phyloP scores from a whole-genome alignment of 2,329 filamentous ascomycete species.

The Aspergillus texensis region DNA sequence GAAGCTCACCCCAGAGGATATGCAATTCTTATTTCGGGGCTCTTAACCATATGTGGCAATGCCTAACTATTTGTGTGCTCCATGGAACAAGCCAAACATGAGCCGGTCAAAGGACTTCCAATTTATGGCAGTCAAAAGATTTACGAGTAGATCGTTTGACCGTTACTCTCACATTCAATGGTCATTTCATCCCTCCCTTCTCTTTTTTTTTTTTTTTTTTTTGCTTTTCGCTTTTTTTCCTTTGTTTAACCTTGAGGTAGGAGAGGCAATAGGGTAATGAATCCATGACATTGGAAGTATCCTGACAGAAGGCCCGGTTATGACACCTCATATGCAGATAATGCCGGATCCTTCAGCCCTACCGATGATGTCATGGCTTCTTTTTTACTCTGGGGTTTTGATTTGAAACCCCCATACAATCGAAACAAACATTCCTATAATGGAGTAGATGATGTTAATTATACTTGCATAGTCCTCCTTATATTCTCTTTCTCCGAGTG shows the following conservation, averaged over 20 bases:
- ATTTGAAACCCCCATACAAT: neutral
- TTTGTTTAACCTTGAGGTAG: neutral
- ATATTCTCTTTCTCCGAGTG: neutral
- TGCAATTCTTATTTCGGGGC: conserved; percentile 94
- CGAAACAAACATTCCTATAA: neutral
- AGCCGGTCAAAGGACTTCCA: neutral
- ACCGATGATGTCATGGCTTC: neutral
- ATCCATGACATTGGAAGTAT: neutral
- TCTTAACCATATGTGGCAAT: neutral
- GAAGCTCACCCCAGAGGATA: conserved; percentile 83
- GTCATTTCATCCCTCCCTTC: neutral
- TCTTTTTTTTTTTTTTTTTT: neutral
- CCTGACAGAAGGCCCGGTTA: neutral
- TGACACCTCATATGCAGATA: conserved; percentile 1
- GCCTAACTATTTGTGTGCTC: neutral
- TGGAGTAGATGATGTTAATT: neutral
- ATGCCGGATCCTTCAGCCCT: neutral
- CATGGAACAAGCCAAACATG: neutral
- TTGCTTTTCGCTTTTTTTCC: neutral
- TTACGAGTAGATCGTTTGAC: neutral
- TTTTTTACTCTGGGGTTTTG: neutral
- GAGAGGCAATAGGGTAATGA: neutral
- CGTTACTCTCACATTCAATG: neutral
- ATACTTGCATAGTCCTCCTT: neutral
- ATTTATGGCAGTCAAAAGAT: neutral